A percentile compares a stretch with the other conserved stretches of the same genome.
Evolutionary conservation across 257 asterid species (phyloP).

Genomic region (Solanum ossicruentum): DNA sequence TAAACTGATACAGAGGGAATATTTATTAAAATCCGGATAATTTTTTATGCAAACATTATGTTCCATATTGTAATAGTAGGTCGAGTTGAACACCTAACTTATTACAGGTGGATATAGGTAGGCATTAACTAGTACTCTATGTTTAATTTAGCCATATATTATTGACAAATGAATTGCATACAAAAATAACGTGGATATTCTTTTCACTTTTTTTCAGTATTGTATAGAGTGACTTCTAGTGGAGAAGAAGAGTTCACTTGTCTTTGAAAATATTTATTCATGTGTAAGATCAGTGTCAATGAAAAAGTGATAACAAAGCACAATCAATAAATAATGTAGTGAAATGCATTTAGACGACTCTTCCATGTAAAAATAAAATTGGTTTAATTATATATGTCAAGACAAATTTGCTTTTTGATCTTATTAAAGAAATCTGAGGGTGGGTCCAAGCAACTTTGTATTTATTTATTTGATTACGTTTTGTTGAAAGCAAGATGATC

Average conservation of each 20-base stretch:
- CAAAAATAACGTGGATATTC: background rate
- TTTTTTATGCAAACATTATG: background rate
- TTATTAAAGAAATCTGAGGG: background rate
- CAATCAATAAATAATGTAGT: background rate
- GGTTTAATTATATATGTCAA: background rate
- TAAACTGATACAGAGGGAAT: no score
- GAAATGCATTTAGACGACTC: background rate
- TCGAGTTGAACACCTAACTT: background rate
- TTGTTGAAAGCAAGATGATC: conserved; percentile 9
- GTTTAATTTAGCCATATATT: background rate
- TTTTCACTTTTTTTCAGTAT: background rate
- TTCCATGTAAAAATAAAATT: background rate
- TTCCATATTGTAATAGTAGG: background rate
- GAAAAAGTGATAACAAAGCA: background rate
- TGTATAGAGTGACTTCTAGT: background rate
- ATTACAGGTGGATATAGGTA: background rate
- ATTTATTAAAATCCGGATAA: background rate
- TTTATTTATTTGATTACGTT: background rate
- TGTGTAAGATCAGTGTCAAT: background rate
- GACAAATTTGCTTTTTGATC: conserved; percentile 6
- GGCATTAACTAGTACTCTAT: background rate
- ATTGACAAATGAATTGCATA: background rate
- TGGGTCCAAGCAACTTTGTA: conserved; percentile 5
- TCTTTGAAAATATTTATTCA: background rate
- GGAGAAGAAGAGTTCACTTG: background rate